Conservation (phyloP, 2,329 filamentous ascomycete genomes). For the Monilinia aucupariae region DNA sequence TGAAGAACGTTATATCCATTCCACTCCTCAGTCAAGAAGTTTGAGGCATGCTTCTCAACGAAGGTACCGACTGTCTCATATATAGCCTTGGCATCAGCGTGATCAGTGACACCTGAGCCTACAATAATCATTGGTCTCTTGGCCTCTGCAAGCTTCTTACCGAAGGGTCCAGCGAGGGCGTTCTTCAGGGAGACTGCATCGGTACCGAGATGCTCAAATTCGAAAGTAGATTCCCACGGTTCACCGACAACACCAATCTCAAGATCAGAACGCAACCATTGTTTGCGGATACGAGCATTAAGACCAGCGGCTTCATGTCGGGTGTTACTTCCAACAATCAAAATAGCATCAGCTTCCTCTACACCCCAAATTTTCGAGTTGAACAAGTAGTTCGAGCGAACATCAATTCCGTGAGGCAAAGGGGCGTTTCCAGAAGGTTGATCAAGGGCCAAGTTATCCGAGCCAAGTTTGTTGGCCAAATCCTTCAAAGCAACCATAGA, state of each 20-base stretch:
- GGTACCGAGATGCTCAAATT: constrained; percentile 82
- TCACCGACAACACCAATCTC: constrained; percentile 90
- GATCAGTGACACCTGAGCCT: constrained; percentile 86
- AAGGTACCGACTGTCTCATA: constrained; percentile 88
- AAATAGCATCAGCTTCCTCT: constrained; percentile 86
- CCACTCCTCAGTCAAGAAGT: constrained; percentile 86
- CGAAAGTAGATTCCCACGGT: constrained; percentile 88
- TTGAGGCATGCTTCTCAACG: constrained; percentile 85
- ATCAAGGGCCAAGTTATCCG: constrained; percentile 91
- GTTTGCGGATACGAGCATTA: constrained; percentile 95
- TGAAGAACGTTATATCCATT: constrained; percentile 97
- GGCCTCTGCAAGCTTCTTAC: constrained; percentile 82
- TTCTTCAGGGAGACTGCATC: constrained; percentile 77
- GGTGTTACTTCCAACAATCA: constrained; percentile 92
- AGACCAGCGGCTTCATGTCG: constrained; percentile 91
- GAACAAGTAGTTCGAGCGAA: constrained; percentile 92
- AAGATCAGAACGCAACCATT: constrained; percentile 92
- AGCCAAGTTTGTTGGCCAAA: constrained; percentile 90
- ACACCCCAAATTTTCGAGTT: constrained; percentile 93
- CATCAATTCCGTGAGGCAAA: constrained; percentile 84
- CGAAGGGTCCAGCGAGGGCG: constrained; percentile 78
- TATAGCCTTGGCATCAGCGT: constrained; percentile 83
- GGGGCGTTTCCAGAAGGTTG: constrained; percentile 78
- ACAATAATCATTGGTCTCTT: constrained; percentile 96
- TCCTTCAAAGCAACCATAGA: constrained; percentile 96